Evolutionary conservation across 1,139 yeast genomes (phyloP).

Genomic region (Kodamaea arcana): DNA sequence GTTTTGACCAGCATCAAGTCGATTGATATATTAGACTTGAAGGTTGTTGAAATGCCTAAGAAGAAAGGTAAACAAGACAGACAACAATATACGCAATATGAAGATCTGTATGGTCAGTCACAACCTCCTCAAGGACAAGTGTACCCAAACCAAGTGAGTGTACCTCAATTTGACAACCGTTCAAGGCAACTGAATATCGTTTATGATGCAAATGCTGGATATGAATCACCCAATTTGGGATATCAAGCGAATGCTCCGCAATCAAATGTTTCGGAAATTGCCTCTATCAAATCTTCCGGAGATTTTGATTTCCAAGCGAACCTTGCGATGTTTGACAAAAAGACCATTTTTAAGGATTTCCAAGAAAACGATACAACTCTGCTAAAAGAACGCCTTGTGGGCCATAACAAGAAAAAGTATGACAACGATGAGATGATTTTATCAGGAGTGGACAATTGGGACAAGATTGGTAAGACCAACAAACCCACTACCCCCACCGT

Average conservation of each 20-base stretch:
- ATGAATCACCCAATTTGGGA: constrained; percentile 11
- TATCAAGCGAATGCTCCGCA: no score
- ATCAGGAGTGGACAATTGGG: constrained; percentile 55
- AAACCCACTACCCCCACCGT: constrained; percentile 6
- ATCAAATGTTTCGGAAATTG: constrained; percentile 25
- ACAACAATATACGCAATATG: constrained; percentile 4
- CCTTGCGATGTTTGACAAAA: constrained; percentile 78
- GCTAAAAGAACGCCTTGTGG: constrained; percentile 64
- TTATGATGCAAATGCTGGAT: constrained; percentile 28
- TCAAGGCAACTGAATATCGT: constrained; percentile 3
- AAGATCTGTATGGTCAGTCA: constrained; percentile 1
- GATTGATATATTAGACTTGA: constrained; percentile 41
- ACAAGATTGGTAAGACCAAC: constrained; percentile 30
- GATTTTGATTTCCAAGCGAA: constrained; percentile 89
- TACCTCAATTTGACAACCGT: background rate
- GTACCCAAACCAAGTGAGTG: background rate
- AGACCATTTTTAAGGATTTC: constrained; percentile 73
- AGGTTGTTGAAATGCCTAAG: constrained; percentile 47
- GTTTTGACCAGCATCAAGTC: constrained; percentile 25
- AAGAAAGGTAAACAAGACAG: constrained; percentile 10
- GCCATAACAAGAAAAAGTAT: constrained; percentile 63
- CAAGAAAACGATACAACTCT: constrained; percentile 58
- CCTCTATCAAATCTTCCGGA: constrained; percentile 44
- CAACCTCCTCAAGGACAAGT: background rate
- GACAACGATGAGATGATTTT: constrained; percentile 75